Base-by-base conservation (phyloP, 2,329 filamentous ascomycete genomes). In the Bipolaris gigantea region DNA sequence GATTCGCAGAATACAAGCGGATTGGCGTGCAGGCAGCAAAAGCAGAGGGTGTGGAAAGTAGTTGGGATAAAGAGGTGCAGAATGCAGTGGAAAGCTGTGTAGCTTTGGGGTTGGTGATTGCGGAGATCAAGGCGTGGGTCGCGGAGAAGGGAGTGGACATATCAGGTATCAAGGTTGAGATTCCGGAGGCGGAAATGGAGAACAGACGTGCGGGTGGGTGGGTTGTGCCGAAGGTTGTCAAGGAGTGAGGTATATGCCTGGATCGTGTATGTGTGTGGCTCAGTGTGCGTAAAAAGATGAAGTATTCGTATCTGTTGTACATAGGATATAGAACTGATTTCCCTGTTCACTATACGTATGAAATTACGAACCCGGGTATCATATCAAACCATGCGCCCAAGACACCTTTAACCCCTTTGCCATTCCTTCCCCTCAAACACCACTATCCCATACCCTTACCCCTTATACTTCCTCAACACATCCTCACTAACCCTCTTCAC, bases 401-500 rank as follows among this genome's bases (percentile, higher is more conserved):
- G 39, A 36, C 44, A 34, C 44, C 33, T 15, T 11, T 30, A 27
- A 5, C 15, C 30, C 16, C 4, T 30, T 30, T 30, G 27, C 27
- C 10, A 10, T 11, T 15, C 13, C 6, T 13, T 5, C 33, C 25
- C 44, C 34, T 18, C 27, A n/a, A 19, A 9, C 41, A 16, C 13
- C 16, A 21, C 41, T 11, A 19, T 7, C 27, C 3, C 27, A 5
- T 18, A 2, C 25, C 4, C 33, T 46, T 36, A 75, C 4, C 72
- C 73, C 60, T 74, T 75, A 33, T 66, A 73, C 62, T 68, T 71
- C 63, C 71, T 68, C 67, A 76, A 67, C 38, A 62, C 65, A 36
- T 57, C 89, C 73, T 88, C 85, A 2, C 89, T 89, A 42, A 89
- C 89, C 71, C 89, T 92, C 72, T 86, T 85, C 44, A 96, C 83